A percentile compares a stretch with the other conserved stretches of the same genome.
Conservation (phyloP, 176 grass and related monocot species). For the Oryza brachyantha region DNA sequence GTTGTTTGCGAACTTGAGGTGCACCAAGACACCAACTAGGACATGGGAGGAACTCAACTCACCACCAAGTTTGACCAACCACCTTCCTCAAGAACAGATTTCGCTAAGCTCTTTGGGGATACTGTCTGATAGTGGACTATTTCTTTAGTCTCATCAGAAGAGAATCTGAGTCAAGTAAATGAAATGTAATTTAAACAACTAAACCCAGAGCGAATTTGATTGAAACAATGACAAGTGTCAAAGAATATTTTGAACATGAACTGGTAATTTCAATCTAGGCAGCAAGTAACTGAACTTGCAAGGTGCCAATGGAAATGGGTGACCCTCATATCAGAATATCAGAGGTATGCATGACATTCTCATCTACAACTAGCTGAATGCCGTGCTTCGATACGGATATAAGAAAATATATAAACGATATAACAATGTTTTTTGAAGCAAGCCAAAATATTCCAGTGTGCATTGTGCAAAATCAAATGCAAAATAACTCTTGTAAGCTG, state of each 20-base stretch:
- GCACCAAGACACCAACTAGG: conserved; percentile 16
- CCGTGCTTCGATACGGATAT: no score
- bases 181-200: conserved; percentile 13
- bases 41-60: conserved; percentile 26
- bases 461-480: background rate
- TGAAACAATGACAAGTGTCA: background rate
- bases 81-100: conserved; percentile 79
- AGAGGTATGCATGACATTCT: background rate
- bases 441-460: background rate
- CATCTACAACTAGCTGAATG: no score
- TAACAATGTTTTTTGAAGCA: background rate
- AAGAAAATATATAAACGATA: no score
- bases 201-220: background rate
- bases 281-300: conserved; percentile 12
- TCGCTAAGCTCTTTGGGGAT: conserved; percentile 60
- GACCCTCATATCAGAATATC: background rate
- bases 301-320: background rate
- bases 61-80: conserved; percentile 90
- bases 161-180: conserved; percentile 45
- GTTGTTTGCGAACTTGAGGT: background rate
- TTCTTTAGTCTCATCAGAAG: conserved; percentile 51
- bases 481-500: no score
- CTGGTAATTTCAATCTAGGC: background rate
- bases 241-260: background rate
- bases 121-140: conserved; percentile 70